Percentiles rank a stretch among this genome's conserved stretches.
phyloP scores from a whole-genome alignment of 1,139 yeast genomes.

The Saccharomyces hybrid region DNA sequence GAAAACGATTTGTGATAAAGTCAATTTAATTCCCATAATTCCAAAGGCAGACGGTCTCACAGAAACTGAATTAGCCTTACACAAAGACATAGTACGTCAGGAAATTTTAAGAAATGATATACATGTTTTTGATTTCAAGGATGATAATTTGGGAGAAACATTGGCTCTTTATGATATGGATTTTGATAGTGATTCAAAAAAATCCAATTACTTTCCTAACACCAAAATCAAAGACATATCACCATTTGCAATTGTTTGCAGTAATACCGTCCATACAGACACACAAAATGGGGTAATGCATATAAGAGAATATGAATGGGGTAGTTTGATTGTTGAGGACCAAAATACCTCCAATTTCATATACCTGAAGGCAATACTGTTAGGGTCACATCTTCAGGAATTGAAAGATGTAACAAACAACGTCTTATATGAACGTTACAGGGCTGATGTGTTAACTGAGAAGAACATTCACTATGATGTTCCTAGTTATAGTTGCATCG shows the following conservation, averaged over 20 bases:
- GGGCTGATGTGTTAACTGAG: conserved; percentile 37
- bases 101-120: conserved; percentile 42
- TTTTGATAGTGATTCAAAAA: conserved; percentile 15
- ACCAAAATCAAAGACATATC: conserved; percentile 34
- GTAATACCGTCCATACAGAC: conserved; percentile 33
- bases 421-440: conserved; percentile 58
- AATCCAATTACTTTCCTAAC: conserved; percentile 3
- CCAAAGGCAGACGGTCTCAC: conserved; percentile 54
- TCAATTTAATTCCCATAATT: conserved; percentile 52
- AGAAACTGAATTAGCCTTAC: conserved; percentile 37
- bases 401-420: conserved; percentile 65
- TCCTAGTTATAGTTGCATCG: background rate
- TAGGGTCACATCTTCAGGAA: conserved; percentile 74
- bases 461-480: conserved; percentile 2
- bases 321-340: conserved; percentile 42
- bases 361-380: conserved; percentile 54
- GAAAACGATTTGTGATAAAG: conserved; percentile 43
- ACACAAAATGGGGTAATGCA: conserved; percentile 26
- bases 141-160: conserved; percentile 32
- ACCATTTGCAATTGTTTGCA: conserved; percentile 44
- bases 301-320: conserved; percentile 42
- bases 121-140: conserved; percentile 44
- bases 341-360: conserved; percentile 57
- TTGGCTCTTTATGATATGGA: conserved; percentile 19
- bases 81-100: conserved; percentile 39